These are phyloP conservation scores for Tilletia indica DNA, from an alignment of 1,284 basidiomycete genomes.

Conservation along the genomic window DNA sequence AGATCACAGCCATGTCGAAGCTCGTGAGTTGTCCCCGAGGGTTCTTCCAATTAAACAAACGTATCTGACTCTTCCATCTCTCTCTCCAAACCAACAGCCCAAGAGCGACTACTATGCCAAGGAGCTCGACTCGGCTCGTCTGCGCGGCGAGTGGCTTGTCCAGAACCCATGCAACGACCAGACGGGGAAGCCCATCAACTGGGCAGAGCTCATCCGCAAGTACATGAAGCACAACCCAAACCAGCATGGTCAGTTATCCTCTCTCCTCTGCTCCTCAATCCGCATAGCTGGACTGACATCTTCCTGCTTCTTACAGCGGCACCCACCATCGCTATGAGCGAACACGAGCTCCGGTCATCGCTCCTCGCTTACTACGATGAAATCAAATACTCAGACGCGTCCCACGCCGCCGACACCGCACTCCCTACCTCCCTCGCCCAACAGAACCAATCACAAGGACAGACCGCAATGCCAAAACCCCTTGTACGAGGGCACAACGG, in stretches of 20 bases:
- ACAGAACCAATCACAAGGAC: conserved; percentile 21
- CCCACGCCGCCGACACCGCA: conserved; percentile 37
- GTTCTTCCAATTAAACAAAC: too few species aligned
- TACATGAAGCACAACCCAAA: conserved; percentile 55
- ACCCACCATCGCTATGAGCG: conserved; percentile 30
- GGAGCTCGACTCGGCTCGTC: conserved; percentile 47
- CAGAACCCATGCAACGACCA: conserved; percentile 30
- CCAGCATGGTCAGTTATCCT: conserved; percentile 25
- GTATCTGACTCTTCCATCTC: not conserved
- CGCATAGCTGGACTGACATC: not conserved
- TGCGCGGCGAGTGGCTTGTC: conserved; percentile 44
- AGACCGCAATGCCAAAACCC: conserved; percentile 39
- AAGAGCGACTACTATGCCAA: conserved; percentile 47
- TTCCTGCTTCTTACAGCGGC: conserved; percentile 23
- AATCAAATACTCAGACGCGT: conserved; percentile 38
- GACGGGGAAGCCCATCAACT: conserved; percentile 27
- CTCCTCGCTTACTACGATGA: conserved; percentile 32
- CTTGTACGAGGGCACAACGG: conserved; percentile 29
- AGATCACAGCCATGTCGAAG: conserved; percentile 4
- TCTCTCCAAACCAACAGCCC: conserved; percentile 23
- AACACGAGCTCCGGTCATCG: conserved; percentile 37
- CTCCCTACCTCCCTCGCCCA: conserved; percentile 20
- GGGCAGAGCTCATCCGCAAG: conserved; percentile 55
- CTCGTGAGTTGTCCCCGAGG: not conserved
- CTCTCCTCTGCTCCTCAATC: not conserved